Evolutionary conservation across 345 rosid genomes (phyloP).

Genomic region (Capsella bursapastoris): DNA sequence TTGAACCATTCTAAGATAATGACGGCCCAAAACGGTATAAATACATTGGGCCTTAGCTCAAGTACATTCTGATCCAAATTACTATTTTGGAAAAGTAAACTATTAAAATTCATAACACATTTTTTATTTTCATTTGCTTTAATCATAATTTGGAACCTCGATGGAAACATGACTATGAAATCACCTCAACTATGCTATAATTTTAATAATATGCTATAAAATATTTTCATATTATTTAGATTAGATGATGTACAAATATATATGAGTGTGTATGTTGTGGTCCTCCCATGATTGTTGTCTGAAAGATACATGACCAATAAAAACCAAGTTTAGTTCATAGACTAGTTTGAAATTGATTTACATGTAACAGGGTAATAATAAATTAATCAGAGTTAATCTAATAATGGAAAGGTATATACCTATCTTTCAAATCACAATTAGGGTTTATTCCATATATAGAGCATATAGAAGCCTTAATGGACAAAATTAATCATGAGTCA

Average conservation of each 20-base stretch:
- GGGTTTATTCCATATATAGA: slow-evolving; percentile 41
- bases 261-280: slow-evolving; percentile 38
- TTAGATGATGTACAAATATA: slow-evolving; percentile 23
- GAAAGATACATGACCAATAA: slow-evolving; percentile 34
- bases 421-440: slow-evolving; percentile 36
- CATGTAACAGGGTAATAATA: slow-evolving; percentile 15
- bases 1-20: too few species aligned
- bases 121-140: background rate
- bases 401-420: slow-evolving; percentile 43
- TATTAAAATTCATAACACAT: background rate
- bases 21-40: too few species aligned
- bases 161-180: slow-evolving; percentile 39
- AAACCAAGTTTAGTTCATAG: slow-evolving; percentile 30
- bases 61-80: background rate
- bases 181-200: slow-evolving; percentile 26
- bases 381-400: slow-evolving; percentile 29
- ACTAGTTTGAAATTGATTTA: slow-evolving; percentile 8
- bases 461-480: slow-evolving; percentile 34
- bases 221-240: background rate
- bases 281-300: slow-evolving; percentile 40
- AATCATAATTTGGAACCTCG: slow-evolving; percentile 1
- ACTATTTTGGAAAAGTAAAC: background rate
- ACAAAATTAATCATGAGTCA: slow-evolving; percentile 41
- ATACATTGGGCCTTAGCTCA: background rate
- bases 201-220: too few species aligned